Percentiles rank a stretch among this genome's conserved stretches.
Evolutionary conservation across 1,284 basidiomycete species (phyloP).

Genomic region (Malassezia pachydermatis): DNA sequence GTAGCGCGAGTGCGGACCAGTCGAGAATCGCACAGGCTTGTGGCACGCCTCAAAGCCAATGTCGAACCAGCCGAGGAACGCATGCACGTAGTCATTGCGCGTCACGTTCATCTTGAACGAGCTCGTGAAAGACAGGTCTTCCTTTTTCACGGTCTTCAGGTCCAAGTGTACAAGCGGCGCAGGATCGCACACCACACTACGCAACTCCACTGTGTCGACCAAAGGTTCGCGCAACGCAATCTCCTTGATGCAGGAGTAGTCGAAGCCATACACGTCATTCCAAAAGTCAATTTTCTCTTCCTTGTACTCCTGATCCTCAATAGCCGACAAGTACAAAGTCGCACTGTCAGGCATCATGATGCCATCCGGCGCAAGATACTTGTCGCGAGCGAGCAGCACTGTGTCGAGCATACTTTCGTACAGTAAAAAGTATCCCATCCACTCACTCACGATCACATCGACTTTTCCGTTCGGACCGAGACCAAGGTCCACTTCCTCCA

Average conservation of each 20-base stretch:
- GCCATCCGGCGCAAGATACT: conserved; percentile 75
- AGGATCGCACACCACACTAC: conserved; percentile 46
- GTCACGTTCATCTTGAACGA: conserved; percentile 74
- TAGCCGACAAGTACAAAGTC: conserved; percentile 84
- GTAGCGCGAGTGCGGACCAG: conserved; percentile 45
- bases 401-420: conserved; percentile 99
- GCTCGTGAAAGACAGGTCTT: conserved; percentile 76
- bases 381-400: conserved; percentile 88
- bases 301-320: conserved; percentile 99
- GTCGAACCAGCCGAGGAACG: conserved; percentile 99
- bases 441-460: conserved; percentile 98
- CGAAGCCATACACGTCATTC: conserved; percentile 99
- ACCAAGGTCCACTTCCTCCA: conserved; percentile 67
- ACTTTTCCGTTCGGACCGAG: conserved; percentile 44
- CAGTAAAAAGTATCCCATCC: conserved; percentile 73
- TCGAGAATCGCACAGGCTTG: conserved; percentile 66
- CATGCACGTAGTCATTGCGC: conserved; percentile 84
- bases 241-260: conserved; percentile 99
- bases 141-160: conserved; percentile 82
- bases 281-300: conserved; percentile 94
- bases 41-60: conserved; percentile 91
- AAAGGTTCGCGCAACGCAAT: conserved; percentile 92
- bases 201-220: conserved; percentile 73
- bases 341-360: conserved; percentile 94
- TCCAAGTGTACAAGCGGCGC: conserved; percentile 56